Evolutionary conservation across 495 filamentous ascomycete genomes (phyloP), one percentile per base, ranked within the genome.

Genomic region (Aspergillus biplanus): DNA sequence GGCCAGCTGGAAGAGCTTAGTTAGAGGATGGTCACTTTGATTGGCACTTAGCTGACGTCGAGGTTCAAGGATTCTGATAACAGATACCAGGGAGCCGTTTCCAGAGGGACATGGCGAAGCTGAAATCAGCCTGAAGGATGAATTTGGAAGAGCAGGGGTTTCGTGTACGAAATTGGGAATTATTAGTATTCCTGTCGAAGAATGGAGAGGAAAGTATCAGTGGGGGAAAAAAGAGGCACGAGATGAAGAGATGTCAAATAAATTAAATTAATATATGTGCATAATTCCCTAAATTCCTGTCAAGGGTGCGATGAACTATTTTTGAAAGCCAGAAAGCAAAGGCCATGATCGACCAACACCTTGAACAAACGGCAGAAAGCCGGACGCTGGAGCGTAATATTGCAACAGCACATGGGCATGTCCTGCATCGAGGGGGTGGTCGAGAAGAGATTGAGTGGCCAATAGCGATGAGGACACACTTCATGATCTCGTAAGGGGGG

Each of bases 381-480:
- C n/a, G 35, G 53, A 48, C 58, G 33, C 46, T 35, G 44, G 21
- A 27, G 1, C 21, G 21, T 63, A 47, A 57, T 33, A 47, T 57
- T 57, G 61, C 56, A 63, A 63, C 61, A 54, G 6, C 12, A 42
- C 32, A 56, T 32, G 46, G 61, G 57, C 42, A 63, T 63, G 53
- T 57, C 53, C 61, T 63, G 53, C 61, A 63, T 57, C 15, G 57
- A 49, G 21, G 8, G 15, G n/a, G 9, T n/a, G 46, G 8, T 15
- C 1, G 46, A 33, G 2, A 52, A 16, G 18, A 15, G 5, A 31
- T 8, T 33, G 6, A 53, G 21, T 33, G n/a, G 53, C 60, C 60
- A 62, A 62, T 57, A 8, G 46, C 21, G 13, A 21, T n/a, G 33
- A 8, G 35, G 52, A 48, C 33, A 56, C 5, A 32, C 39, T 16